A percentile compares a stretch with the other conserved stretches of the same genome.
Evolutionary conservation across 805 yeast species (phyloP).

Genomic region (Cyberlindnera lachancei): DNA sequence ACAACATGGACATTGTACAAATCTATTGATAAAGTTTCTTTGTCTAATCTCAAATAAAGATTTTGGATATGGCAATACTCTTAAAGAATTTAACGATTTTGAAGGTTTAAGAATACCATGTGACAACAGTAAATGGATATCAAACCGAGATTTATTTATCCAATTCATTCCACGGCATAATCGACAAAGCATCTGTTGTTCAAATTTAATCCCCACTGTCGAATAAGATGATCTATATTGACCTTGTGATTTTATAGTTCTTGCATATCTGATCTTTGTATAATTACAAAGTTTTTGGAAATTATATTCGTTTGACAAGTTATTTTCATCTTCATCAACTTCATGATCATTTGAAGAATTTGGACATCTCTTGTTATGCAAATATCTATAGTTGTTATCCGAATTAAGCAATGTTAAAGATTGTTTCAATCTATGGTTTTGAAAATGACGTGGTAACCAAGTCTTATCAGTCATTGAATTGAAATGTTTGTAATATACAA

Average conservation of each 20-base stretch:
- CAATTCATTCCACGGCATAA: conserved; percentile 22
- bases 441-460: conserved; percentile 18
- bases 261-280: conserved; percentile 8
- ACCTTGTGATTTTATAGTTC: too few species aligned
- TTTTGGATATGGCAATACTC: conserved; percentile 13
- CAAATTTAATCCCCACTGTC: too few species aligned
- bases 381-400: conserved; percentile 7
- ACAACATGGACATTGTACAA: conserved; percentile 18
- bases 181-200: conserved; percentile 19
- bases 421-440: conserved; percentile 12
- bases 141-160: conserved; percentile 10
- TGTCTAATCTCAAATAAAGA: conserved; percentile 10
- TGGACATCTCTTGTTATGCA: conserved; percentile 16
- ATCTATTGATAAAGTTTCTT: conserved; percentile 3
- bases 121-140: conserved; percentile 17
- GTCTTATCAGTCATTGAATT: conserved; percentile 8
- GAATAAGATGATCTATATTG: too few species aligned
- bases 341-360: conserved; percentile 7
- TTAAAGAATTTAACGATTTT: neutral
- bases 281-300: neutral
- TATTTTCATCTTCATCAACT: conserved; percentile 1
- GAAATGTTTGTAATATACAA: conserved; percentile 12
- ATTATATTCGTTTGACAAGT: conserved; percentile 1
- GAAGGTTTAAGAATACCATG: conserved; percentile 18
- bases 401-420: conserved; percentile 1